A percentile compares a stretch with the other conserved stretches of the same genome.
These are phyloP conservation scores for Quercus berberidifolia DNA, from an alignment of 306 rosid species.

Conservation along the genomic window DNA sequence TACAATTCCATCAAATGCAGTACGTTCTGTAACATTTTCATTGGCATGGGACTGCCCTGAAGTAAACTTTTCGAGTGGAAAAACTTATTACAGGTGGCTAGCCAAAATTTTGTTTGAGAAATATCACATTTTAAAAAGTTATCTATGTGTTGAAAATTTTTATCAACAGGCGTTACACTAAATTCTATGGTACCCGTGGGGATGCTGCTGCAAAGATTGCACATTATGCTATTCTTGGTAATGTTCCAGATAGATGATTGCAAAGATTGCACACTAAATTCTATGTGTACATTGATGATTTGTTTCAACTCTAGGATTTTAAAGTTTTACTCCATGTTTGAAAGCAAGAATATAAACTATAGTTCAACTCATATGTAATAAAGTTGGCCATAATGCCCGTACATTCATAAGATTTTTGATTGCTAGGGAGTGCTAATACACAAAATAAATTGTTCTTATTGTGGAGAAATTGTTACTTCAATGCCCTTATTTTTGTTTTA, in stretches of 20 bases:
- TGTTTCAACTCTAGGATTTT: not conserved
- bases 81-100: slow-evolving; percentile 72
- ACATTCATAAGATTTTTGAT: not conserved
- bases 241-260: not conserved
- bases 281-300: not conserved
- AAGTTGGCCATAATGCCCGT: slow-evolving; percentile 10
- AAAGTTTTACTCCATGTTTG: not conserved
- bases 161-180: slow-evolving; percentile 82
- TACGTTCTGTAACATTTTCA: slow-evolving; percentile 77
- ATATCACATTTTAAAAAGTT: slow-evolving; percentile 12
- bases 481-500: not conserved
- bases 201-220: slow-evolving; percentile 88
- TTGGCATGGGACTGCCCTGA: slow-evolving; percentile 97
- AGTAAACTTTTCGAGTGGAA: slow-evolving; percentile 58
- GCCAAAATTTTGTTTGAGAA: slow-evolving; percentile 14
- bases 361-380: slow-evolving; percentile 6
- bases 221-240: slow-evolving; percentile 84
- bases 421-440: slow-evolving; percentile 14
- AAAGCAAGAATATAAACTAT: slow-evolving; percentile 7
- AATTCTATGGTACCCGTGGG: slow-evolving; percentile 73
- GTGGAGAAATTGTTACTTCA: not conserved
- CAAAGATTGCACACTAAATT: no score
- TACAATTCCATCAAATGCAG: slow-evolving; percentile 57
- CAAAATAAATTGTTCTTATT: not conserved
- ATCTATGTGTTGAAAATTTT: slow-evolving; percentile 25